A percentile compares a stretch with the other conserved stretches of the same genome.
phyloP scores from a whole-genome alignment of 108 stramenopile species.

The Hondaea fermentalgiana region DNA sequence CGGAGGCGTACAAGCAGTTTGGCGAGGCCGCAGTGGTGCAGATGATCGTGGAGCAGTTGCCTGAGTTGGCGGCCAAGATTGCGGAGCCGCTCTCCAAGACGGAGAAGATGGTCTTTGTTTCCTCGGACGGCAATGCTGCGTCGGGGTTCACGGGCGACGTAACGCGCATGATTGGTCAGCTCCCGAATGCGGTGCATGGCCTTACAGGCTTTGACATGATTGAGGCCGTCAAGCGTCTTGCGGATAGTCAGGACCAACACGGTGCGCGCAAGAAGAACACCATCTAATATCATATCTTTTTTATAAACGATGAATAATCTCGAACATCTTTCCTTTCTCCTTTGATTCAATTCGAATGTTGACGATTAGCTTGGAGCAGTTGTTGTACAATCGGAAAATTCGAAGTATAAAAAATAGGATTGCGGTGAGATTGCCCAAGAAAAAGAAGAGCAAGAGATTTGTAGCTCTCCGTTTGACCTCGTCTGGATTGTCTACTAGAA shows the following conservation, averaged over 20 bases:
- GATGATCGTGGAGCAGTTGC: slow-evolving; percentile 38
- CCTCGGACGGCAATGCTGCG: slow-evolving; percentile 34
- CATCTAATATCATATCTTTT: background rate
- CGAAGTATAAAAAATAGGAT: too few relatives aligned
- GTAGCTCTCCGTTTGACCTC: too few relatives aligned
- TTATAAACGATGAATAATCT: background rate
- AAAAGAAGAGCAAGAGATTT: too few relatives aligned
- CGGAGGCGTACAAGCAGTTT: slow-evolving; percentile 40
- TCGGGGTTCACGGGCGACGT: slow-evolving; percentile 33
- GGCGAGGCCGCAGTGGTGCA: slow-evolving; percentile 38
- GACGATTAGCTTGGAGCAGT: too few relatives aligned
- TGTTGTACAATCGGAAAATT: too few relatives aligned
- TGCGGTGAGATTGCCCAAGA: too few relatives aligned
- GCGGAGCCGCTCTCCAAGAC: slow-evolving; percentile 40
- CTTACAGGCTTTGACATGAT: slow-evolving; percentile 36
- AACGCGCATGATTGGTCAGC: slow-evolving; percentile 33
- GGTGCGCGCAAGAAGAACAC: background rate
- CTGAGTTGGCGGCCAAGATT: slow-evolving; percentile 33
- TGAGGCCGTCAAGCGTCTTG: slow-evolving; percentile 5
- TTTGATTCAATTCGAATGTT: too few relatives aligned
- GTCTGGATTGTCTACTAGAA: too few relatives aligned
- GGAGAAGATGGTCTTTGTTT: slow-evolving; percentile 42
- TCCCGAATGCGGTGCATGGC: slow-evolving; percentile 36
- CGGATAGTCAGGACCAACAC: background rate
- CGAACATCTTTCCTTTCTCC: background rate